Conservation (phyloP, 345 rosid species). For the Melastoma malabathricum region DNA sequence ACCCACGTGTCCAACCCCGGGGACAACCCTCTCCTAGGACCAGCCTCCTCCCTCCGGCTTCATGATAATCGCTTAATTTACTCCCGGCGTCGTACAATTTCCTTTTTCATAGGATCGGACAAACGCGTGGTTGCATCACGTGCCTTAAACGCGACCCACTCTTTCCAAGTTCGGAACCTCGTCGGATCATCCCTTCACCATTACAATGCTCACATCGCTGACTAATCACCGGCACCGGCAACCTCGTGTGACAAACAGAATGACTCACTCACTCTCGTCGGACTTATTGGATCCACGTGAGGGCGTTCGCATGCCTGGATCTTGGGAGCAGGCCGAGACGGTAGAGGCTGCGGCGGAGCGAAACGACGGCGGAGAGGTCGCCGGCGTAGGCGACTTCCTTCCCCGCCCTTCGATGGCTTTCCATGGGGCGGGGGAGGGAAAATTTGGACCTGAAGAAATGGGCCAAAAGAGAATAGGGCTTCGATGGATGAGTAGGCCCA, state of each 20-base stretch:
- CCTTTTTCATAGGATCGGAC: too few relatives aligned
- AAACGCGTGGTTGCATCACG: too few relatives aligned
- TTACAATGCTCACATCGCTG: conserved; percentile 72
- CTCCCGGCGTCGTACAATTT: too few relatives aligned
- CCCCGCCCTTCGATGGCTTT: conserved; percentile 37
- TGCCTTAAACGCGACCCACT: too few relatives aligned
- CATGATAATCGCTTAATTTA: too few relatives aligned
- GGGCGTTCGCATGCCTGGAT: conserved; percentile 24
- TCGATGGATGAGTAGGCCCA: too few relatives aligned
- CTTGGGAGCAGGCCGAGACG: conserved; percentile 26
- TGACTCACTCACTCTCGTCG: background rate
- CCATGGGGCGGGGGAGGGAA: conserved; percentile 16
- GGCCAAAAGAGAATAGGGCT: too few relatives aligned
- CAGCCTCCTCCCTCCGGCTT: too few relatives aligned
- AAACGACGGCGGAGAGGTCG: conserved; percentile 31
- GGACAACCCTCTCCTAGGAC: too few relatives aligned
- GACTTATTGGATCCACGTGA: background rate
- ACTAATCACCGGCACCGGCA: conserved; percentile 66
- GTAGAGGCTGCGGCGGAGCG: conserved; percentile 45
- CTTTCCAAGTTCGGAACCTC: conserved; percentile 16
- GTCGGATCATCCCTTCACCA: conserved; percentile 47
- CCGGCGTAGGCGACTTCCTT: conserved; percentile 51
- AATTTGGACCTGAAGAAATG: too few relatives aligned
- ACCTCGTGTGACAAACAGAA: conserved; percentile 18
- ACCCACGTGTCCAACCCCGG: too few relatives aligned